Conservation (phyloP, 2,329 filamentous ascomycete species). For the Pestalotiopsis sp. region DNA sequence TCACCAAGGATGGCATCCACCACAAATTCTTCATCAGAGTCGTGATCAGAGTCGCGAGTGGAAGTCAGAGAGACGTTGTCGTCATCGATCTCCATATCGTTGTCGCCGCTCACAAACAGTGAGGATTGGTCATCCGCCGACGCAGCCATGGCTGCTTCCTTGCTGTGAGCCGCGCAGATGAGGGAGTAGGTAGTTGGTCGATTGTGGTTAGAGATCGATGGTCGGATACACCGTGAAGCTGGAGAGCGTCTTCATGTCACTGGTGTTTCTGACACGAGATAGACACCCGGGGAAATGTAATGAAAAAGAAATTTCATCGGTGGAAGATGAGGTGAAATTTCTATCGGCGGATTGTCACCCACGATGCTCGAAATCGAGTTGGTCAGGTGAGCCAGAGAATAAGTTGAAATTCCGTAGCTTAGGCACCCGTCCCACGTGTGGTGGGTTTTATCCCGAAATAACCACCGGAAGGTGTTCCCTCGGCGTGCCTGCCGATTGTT, state of each 20-base stretch:
- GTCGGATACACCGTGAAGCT: background rate
- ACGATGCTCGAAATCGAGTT: no score
- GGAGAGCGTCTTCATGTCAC: background rate
- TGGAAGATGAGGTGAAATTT: background rate
- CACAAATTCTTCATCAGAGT: conserved; percentile 50
- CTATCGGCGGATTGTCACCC: no score
- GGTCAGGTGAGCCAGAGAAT: no score
- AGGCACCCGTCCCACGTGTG: no score
- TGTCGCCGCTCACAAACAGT: conserved; percentile 14
- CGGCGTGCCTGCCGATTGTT: background rate
- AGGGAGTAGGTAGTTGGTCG: no score
- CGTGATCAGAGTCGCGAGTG: conserved; percentile 37
- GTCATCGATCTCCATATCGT: conserved; percentile 39
- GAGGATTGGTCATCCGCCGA: conserved; percentile 6
- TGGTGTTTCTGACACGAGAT: background rate
- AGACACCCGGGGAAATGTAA: background rate
- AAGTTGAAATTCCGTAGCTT: no score
- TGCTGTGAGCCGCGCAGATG: no score
- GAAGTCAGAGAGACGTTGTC: conserved; percentile 61
- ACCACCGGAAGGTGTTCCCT: no score
- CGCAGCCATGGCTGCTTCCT: background rate
- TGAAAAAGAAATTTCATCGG: background rate
- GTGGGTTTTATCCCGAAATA: no score
- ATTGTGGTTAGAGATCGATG: no score
- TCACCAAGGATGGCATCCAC: conserved; percentile 59